Evolutionary conservation across 1,284 basidiomycete species (phyloP).

Genomic region (Thecaphora thlaspeos): DNA sequence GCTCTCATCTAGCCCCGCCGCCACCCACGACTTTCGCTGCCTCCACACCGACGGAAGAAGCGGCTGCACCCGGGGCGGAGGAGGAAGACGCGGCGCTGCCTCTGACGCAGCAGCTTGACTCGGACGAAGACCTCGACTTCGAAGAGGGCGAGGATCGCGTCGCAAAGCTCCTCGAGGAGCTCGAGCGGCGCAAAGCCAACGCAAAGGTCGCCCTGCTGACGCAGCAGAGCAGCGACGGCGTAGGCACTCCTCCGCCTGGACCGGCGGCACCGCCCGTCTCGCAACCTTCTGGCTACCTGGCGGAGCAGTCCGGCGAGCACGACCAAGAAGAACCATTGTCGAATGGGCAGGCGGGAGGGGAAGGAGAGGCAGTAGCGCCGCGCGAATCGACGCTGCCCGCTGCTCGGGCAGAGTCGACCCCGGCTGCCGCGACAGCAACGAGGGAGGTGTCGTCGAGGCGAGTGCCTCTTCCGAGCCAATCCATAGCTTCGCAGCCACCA

Average conservation of each 20-base stretch:
- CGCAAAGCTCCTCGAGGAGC: constrained; percentile 1
- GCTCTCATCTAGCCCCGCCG: background rate
- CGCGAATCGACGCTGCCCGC: background rate
- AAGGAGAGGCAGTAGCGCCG: background rate
- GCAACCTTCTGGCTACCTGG: background rate
- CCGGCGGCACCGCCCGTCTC: background rate
- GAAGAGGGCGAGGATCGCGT: constrained; percentile 3
- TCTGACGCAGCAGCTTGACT: background rate
- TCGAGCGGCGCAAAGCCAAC: background rate
- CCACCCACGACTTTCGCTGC: constrained; percentile 2
- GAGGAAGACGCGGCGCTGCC: background rate
- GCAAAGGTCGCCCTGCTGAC: background rate
- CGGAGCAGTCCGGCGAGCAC: too few relatives aligned
- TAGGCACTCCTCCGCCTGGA: background rate
- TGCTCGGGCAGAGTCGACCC: too few relatives aligned
- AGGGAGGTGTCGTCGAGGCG: too few relatives aligned
- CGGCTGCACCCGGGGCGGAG: too few relatives aligned
- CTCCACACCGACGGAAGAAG: too few relatives aligned
- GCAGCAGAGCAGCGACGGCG: background rate
- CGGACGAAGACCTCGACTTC: background rate
- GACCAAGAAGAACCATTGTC: too few relatives aligned
- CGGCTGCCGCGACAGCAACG: too few relatives aligned
- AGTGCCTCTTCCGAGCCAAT: constrained; percentile 6
- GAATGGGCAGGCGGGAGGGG: too few relatives aligned
- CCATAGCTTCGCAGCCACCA: constrained; percentile 16